phyloP scores from a whole-genome alignment of 2,329 filamentous ascomycete genomes.

The Cordyceps javanica region DNA sequence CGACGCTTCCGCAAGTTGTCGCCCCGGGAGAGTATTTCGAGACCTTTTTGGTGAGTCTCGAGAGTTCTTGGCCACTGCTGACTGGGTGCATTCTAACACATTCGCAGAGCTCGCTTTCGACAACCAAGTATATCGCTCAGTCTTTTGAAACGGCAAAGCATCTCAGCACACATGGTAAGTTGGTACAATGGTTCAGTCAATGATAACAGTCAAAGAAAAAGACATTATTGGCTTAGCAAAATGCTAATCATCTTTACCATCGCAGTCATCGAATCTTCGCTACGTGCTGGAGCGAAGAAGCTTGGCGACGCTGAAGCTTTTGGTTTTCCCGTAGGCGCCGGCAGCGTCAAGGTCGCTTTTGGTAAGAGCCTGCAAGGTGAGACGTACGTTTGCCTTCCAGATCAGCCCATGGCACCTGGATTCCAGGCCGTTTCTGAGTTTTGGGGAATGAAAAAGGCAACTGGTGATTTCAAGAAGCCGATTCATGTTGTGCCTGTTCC shows the following conservation, averaged over 20 bases:
- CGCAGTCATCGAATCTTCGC: background rate
- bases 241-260: background rate
- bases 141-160: background rate
- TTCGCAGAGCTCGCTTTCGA: background rate
- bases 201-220: background rate
- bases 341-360: background rate
- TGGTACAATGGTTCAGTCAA: background rate
- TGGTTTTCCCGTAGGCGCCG: background rate
- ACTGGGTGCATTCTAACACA: background rate
- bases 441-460: background rate
- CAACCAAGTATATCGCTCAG: background rate
- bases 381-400: background rate
- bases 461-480: background rate
- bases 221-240: background rate
- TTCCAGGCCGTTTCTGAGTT: background rate
- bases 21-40: background rate
- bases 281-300: background rate
- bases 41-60: background rate
- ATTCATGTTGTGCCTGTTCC: background rate
- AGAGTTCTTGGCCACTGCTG: background rate
- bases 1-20: background rate
- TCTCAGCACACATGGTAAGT: background rate
- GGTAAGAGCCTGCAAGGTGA: background rate
- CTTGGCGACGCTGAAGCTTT: background rate
- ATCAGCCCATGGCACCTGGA: background rate